A percentile compares a stretch with the other conserved stretches of the same genome.
Evolutionary conservation across 2,329 filamentous ascomycete species (phyloP).

Genomic region (Cercospora zeae-maydis): DNA sequence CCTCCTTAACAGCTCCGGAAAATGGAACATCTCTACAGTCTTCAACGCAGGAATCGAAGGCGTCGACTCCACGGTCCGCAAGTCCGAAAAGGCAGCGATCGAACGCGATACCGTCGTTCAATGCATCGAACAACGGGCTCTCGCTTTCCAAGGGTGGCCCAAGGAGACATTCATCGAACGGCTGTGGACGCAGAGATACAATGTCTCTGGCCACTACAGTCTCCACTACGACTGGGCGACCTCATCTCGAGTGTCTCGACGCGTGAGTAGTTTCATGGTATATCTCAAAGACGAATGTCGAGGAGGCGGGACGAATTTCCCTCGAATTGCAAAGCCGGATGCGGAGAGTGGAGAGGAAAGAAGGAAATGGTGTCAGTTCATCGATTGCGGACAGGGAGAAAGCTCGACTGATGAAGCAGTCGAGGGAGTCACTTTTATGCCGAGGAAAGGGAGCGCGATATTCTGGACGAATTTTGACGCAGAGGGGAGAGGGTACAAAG

Average conservation of each 20-base stretch:
- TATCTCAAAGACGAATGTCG: slow-evolving; percentile 53
- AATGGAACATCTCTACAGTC: slow-evolving; percentile 54
- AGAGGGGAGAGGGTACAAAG: slow-evolving; percentile 55
- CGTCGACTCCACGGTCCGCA: slow-evolving; percentile 48
- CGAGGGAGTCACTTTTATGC: slow-evolving; percentile 56
- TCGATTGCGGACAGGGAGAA: slow-evolving; percentile 46
- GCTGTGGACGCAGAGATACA: slow-evolving; percentile 60
- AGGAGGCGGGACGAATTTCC: slow-evolving; percentile 61
- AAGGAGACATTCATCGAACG: slow-evolving; percentile 57
- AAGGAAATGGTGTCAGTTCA: slow-evolving; percentile 53
- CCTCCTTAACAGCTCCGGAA: slow-evolving; percentile 36
- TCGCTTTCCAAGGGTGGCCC: slow-evolving; percentile 59
- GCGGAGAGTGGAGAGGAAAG: not conserved
- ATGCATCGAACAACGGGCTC: slow-evolving; percentile 58
- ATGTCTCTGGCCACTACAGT: slow-evolving; percentile 55
- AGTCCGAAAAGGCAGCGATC: slow-evolving; percentile 53
- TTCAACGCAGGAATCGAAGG: slow-evolving; percentile 49
- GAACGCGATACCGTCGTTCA: slow-evolving; percentile 50
- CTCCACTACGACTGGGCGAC: slow-evolving; percentile 59
- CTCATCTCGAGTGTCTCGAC: slow-evolving; percentile 31
- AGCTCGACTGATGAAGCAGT: slow-evolving; percentile 19
- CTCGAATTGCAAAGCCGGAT: slow-evolving; percentile 44
- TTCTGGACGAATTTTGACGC: slow-evolving; percentile 60
- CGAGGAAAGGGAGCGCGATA: slow-evolving; percentile 56
- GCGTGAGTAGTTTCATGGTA: slow-evolving; percentile 60